Evolutionary conservation across 345 rosid genomes (phyloP).

Genomic region (Aegle marmelos): DNA sequence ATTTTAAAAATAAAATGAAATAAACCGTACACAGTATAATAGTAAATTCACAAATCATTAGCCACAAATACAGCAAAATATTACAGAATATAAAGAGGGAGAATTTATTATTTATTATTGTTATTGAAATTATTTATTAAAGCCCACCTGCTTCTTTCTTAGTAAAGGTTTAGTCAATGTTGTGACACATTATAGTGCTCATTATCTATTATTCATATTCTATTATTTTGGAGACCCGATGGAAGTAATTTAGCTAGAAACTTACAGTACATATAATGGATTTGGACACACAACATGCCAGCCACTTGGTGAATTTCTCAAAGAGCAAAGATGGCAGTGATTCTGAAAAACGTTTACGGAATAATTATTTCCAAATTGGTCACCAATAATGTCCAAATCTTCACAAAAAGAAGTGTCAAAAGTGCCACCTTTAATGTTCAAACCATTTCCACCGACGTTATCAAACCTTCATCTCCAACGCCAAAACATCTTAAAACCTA

Average conservation of each 20-base stretch:
- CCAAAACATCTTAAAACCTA: conserved; percentile 15
- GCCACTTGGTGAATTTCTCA: background rate
- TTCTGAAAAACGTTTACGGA: background rate
- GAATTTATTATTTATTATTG: too few relatives aligned
- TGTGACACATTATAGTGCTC: too few relatives aligned
- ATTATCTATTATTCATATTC: too few relatives aligned
- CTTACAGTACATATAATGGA: too few relatives aligned
- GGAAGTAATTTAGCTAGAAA: background rate
- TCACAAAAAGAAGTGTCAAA: background rate
- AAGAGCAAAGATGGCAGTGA: background rate
- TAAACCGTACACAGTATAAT: too few relatives aligned
- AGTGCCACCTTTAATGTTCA: background rate
- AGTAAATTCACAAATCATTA: too few relatives aligned
- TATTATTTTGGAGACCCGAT: background rate
- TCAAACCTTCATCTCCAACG: conserved; percentile 7
- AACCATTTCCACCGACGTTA: conserved; percentile 22
- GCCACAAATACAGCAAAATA: too few relatives aligned
- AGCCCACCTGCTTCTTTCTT: too few relatives aligned
- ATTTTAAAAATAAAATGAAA: too few relatives aligned
- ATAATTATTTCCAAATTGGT: background rate
- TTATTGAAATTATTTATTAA: too few relatives aligned
- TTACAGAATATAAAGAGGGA: too few relatives aligned
- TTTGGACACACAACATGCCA: background rate
- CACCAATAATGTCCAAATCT: background rate
- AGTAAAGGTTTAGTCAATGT: too few relatives aligned